These are phyloP conservation scores for Adiantum capillusveneris DNA, from an alignment of 75 land plant genomes.

Conservation along the genomic window DNA sequence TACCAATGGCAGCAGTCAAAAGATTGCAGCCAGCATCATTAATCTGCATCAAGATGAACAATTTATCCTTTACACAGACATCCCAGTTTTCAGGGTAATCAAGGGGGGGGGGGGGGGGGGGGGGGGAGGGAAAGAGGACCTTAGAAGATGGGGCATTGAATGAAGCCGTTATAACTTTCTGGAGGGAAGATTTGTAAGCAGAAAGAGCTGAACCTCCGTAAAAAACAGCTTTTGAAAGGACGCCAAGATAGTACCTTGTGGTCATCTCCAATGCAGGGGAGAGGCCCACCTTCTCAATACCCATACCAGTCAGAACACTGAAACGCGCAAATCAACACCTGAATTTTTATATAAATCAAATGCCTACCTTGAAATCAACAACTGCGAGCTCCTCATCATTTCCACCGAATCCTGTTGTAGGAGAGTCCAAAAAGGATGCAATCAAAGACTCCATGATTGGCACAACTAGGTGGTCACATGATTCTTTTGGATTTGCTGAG, in stretches of 20 bases:
- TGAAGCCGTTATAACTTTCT: slow-evolving; percentile 56
- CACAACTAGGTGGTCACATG: slow-evolving; percentile 59
- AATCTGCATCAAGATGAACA: slow-evolving; percentile 41
- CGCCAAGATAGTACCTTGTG: slow-evolving; percentile 55
- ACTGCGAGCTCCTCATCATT: slow-evolving; percentile 9
- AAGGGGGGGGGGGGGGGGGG: background rate
- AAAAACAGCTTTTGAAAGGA: slow-evolving; percentile 69
- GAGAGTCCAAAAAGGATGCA: slow-evolving; percentile 58
- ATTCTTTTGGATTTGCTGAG: slow-evolving; percentile 71
- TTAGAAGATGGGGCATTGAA: slow-evolving; percentile 92
- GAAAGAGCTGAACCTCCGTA: slow-evolving; percentile 75
- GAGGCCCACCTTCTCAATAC: slow-evolving; percentile 43
- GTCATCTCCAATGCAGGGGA: slow-evolving; percentile 85
- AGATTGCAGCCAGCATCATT: slow-evolving; percentile 83
- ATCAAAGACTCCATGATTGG: slow-evolving; percentile 58
- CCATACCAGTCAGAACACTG: background rate
- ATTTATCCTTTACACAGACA: no score
- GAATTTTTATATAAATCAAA: background rate
- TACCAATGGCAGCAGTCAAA: slow-evolving; percentile 69
- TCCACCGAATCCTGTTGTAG: slow-evolving; percentile 62
- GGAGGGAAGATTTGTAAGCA: slow-evolving; percentile 49
- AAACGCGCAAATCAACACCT: background rate
- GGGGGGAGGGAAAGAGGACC: slow-evolving; percentile 25
- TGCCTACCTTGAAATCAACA: slow-evolving; percentile 2
- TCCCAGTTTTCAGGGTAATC: no score